Evolutionary conservation across 139 green algal genomes (phyloP).

Genomic region (Gonium pectorale): DNA sequence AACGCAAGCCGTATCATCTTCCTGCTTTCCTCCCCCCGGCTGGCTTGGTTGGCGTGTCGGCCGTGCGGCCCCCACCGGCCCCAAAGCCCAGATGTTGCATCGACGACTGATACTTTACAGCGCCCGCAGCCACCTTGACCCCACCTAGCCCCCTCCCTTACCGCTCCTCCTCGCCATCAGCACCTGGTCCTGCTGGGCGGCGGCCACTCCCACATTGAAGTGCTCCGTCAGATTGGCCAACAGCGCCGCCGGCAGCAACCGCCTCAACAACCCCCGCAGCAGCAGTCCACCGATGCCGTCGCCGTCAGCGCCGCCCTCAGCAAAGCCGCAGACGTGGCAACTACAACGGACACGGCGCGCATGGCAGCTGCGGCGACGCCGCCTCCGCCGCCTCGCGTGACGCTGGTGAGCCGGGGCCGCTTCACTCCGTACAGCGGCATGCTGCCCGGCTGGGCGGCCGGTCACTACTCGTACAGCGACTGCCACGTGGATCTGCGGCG

Average conservation of each 20-base stretch:
- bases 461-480: constrained; percentile 92
- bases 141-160: neutral
- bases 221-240: constrained; percentile 86
- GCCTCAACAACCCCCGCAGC: neutral
- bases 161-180: neutral
- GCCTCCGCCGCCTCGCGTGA: constrained; percentile 65
- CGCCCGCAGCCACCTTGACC: too few species aligned
- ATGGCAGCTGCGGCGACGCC: neutral
- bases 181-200: constrained; percentile 44
- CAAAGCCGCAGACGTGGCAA: neutral
- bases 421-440: constrained; percentile 98
- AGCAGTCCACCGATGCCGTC: neutral
- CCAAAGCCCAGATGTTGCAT: too few species aligned
- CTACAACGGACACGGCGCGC: neutral
- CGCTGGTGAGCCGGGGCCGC: constrained; percentile 86
- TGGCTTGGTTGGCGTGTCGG: too few species aligned
- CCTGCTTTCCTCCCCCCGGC: too few species aligned
- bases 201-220: constrained; percentile 83
- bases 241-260: constrained; percentile 33
- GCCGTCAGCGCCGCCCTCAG: neutral
- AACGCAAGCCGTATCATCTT: too few species aligned
- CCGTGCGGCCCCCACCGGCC: too few species aligned
- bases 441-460: constrained; percentile 94
- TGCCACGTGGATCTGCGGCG: constrained; percentile 93
- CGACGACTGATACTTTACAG: too few species aligned